Evolutionary conservation across 2,329 filamentous ascomycete species (phyloP).

Genomic region (Neofusicoccum kwambonambiense): DNA sequence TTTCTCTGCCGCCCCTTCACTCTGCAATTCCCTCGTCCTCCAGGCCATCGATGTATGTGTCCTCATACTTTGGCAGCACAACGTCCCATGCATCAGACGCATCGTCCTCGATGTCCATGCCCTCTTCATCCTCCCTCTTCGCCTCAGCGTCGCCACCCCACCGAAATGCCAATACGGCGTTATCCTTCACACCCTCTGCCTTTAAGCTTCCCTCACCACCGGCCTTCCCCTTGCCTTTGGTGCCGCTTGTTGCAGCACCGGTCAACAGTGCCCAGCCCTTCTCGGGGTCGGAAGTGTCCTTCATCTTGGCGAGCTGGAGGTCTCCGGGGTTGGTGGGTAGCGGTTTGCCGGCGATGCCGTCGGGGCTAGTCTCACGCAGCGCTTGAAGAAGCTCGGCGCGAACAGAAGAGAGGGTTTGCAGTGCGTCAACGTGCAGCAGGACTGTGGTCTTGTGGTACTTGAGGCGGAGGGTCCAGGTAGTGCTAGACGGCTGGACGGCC

Average conservation of each 20-base stretch:
- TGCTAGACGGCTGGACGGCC: constrained; percentile 26
- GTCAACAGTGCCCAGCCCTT: constrained; percentile 42
- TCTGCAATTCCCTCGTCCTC: constrained; percentile 20
- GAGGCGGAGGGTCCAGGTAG: constrained; percentile 45
- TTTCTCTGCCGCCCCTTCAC: neutral
- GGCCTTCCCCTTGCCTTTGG: constrained; percentile 17
- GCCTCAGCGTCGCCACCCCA: constrained; percentile 25
- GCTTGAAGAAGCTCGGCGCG: constrained; percentile 44
- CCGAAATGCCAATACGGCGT: constrained; percentile 36
- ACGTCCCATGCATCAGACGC: constrained; percentile 33
- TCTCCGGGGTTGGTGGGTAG: constrained; percentile 41
- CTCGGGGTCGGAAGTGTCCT: constrained; percentile 40
- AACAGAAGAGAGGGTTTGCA: constrained; percentile 40
- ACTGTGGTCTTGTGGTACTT: constrained; percentile 48
- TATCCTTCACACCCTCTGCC: constrained; percentile 35
- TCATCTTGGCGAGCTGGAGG: constrained; percentile 42
- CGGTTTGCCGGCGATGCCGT: constrained; percentile 31
- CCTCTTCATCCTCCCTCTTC: constrained; percentile 5
- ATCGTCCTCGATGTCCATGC: constrained; percentile 20
- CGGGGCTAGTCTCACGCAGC: constrained; percentile 39
- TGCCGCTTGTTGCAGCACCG: constrained; percentile 22
- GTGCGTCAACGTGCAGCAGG: constrained; percentile 46
- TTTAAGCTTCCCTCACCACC: constrained; percentile 32
- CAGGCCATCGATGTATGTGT: constrained; percentile 31
- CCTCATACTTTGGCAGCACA: constrained; percentile 36